Conservation (phyloP, 2,329 filamentous ascomycete species). For the Calonectria pteridis region DNA sequence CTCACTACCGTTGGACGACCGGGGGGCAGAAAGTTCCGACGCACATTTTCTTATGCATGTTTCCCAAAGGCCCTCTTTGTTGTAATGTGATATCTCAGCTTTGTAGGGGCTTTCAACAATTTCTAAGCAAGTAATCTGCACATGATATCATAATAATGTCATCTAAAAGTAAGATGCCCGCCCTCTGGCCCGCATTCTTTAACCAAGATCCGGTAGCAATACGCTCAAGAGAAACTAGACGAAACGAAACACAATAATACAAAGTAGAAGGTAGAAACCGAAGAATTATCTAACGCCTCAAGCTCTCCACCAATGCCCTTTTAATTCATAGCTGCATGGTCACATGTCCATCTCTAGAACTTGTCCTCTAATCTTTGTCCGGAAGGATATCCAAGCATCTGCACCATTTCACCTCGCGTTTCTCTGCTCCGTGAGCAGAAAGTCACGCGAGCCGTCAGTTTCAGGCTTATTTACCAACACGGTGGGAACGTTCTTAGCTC, state of each 20-base stretch:
- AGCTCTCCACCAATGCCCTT: no score
- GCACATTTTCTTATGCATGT: no score
- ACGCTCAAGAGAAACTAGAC: neutral
- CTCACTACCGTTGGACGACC: neutral
- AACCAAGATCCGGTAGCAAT: neutral
- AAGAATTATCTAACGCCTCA: neutral
- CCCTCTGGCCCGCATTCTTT: neutral
- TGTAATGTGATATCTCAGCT: no score
- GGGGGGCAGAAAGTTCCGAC: no score
- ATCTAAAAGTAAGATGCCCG: no score
- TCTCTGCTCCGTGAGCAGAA: slow-evolving; percentile 6
- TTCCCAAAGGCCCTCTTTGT: no score
- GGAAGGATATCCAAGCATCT: neutral
- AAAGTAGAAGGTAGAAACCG: neutral
- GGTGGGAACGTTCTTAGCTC: slow-evolving; percentile 10
- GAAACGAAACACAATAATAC: neutral
- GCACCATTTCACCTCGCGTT: neutral
- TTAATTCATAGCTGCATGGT: no score
- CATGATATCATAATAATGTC: neutral
- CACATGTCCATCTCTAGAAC: neutral
- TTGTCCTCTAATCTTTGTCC: no score
- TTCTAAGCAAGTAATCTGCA: neutral
- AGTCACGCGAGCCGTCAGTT: neutral
- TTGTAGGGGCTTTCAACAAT: neutral
- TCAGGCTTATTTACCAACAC: slow-evolving; percentile 1